Evolutionary conservation across 176 grass and related monocot genomes (phyloP).

Genomic region (Phragmites australis): DNA sequence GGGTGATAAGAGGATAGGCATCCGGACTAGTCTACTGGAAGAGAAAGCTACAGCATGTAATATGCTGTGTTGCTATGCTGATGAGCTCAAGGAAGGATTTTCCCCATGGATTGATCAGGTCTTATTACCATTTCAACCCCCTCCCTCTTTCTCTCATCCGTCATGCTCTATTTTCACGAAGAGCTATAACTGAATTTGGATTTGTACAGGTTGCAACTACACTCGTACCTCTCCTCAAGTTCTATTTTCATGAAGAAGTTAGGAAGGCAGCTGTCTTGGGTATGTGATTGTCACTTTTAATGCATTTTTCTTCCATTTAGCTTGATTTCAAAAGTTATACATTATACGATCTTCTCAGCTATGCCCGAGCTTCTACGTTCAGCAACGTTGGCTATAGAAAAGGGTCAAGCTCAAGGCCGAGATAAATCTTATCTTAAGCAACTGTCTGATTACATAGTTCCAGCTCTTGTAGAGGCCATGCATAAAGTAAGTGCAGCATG

Average conservation of each 20-base stretch:
- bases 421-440: conserved; percentile 76
- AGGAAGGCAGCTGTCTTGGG: conserved; percentile 81
- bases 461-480: conserved; percentile 74
- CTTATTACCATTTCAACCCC: not conserved
- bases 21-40: conserved; percentile 74
- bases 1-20: conserved; percentile 82
- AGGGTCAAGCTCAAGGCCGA: conserved; percentile 63
- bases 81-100: conserved; percentile 93
- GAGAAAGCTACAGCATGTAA: conserved; percentile 88
- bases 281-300: conserved; percentile 23
- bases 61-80: conserved; percentile 86
- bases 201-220: conserved; percentile 71
- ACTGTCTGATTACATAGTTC: conserved; percentile 75
- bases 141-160: not conserved
- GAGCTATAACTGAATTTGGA: conserved; percentile 28
- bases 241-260: conserved; percentile 91
- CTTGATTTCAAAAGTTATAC: conserved; percentile 14
- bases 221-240: conserved; percentile 81
- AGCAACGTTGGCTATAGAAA: conserved; percentile 71
- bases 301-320: conserved; percentile 13
- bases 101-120: conserved; percentile 96
- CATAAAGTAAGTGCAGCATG: conserved; percentile 59
- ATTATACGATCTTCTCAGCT: conserved; percentile 44
- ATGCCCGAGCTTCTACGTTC: conserved; percentile 82
- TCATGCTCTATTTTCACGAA: not conserved